Percentiles rank a stretch among this genome's conserved stretches.
Conservation (phyloP, 805 yeast species). For the Cyberlindnera suaveolens region DNA sequence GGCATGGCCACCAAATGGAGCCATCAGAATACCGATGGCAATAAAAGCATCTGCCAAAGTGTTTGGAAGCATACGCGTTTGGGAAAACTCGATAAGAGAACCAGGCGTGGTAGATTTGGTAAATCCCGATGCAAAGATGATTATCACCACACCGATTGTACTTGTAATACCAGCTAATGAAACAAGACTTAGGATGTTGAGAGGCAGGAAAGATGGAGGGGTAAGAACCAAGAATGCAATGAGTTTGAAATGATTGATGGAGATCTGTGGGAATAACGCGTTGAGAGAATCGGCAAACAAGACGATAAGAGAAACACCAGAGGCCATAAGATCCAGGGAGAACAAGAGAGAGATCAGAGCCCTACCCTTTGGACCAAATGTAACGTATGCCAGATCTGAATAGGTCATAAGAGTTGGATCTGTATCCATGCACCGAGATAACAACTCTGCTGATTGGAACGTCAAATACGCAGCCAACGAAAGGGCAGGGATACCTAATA, state of each 20-base stretch:
- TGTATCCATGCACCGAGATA: conserved; percentile 72
- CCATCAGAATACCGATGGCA: conserved; percentile 62
- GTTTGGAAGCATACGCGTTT: conserved; percentile 62
- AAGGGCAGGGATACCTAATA: conserved; percentile 56
- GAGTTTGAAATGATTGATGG: conserved; percentile 54
- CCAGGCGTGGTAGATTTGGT: conserved; percentile 63
- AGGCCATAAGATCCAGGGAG: conserved; percentile 71
- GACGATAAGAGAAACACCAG: conserved; percentile 75
- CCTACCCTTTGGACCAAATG: conserved; percentile 74
- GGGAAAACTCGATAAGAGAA: conserved; percentile 57
- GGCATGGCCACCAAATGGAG: conserved; percentile 85
- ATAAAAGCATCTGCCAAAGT: conserved; percentile 45
- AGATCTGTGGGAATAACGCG: conserved; percentile 53
- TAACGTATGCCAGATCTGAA: conserved; percentile 84
- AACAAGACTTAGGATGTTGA: conserved; percentile 63
- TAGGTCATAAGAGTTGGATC: conserved; percentile 79
- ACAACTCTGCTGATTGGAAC: conserved; percentile 67
- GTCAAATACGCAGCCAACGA: conserved; percentile 60
- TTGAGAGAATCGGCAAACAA: conserved; percentile 80
- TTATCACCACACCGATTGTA: conserved; percentile 56
- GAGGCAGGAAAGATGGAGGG: conserved; percentile 77
- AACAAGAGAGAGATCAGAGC: conserved; percentile 66
- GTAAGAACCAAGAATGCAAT: conserved; percentile 65
- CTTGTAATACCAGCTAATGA: conserved; percentile 66
- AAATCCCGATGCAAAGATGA: conserved; percentile 60